phyloP scores from a whole-genome alignment of 106 monocot genomes.

The Cymbidium sinense region DNA sequence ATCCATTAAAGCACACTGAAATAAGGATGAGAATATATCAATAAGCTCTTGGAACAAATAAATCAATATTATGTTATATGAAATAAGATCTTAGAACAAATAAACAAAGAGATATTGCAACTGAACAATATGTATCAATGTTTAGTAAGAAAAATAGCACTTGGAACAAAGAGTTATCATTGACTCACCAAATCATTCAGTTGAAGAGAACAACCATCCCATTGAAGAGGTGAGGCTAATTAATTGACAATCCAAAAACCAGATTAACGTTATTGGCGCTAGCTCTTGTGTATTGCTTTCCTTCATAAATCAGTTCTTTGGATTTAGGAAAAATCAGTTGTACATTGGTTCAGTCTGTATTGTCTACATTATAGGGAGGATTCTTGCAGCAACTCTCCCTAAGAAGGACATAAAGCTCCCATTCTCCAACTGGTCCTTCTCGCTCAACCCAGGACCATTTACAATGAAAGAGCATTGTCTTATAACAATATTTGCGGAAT shows the following conservation, averaged over 20 bases:
- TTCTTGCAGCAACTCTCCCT: slow-evolving; percentile 15
- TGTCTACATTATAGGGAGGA: slow-evolving; percentile 10
- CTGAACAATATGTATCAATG: too few species aligned
- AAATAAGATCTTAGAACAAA: too few species aligned
- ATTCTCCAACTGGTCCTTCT: neutral
- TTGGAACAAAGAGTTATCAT: too few species aligned
- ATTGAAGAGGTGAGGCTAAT: slow-evolving; percentile 23
- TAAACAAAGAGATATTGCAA: too few species aligned
- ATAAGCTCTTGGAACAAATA: too few species aligned
- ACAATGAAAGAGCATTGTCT: slow-evolving; percentile 25
- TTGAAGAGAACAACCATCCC: slow-evolving; percentile 14
- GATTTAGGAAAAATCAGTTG: neutral
- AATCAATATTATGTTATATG: too few species aligned
- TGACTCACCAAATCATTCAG: neutral
- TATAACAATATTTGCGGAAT: slow-evolving; percentile 11
- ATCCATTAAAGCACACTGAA: too few species aligned
- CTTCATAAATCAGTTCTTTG: slow-evolving; percentile 15
- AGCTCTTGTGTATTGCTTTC: slow-evolving; percentile 14
- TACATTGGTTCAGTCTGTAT: slow-evolving; percentile 8
- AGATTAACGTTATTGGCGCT: slow-evolving; percentile 8
- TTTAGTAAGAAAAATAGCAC: too few species aligned
- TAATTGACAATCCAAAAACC: slow-evolving; percentile 10
- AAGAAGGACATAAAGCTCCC: slow-evolving; percentile 9
- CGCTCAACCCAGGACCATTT: slow-evolving; percentile 22
- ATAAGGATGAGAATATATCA: too few species aligned